phyloP scores from a whole-genome alignment of 495 filamentous ascomycete genomes.

The Tetracladium setigerum region DNA sequence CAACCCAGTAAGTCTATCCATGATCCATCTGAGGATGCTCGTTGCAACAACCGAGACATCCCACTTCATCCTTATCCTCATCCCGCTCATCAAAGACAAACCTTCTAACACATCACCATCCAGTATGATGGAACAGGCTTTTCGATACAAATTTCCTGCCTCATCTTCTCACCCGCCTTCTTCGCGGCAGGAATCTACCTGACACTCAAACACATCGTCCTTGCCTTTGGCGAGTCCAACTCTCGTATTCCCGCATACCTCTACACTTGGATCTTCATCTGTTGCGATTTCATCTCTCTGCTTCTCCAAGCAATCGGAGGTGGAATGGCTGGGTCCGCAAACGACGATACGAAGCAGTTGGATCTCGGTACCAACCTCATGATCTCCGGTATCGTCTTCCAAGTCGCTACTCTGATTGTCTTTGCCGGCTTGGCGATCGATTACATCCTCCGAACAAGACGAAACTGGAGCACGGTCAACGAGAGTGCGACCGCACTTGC shows the following conservation, averaged over 20 bases:
- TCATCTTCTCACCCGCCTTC: slow-evolving; percentile 58
- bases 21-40: background rate
- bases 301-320: slow-evolving; percentile 59
- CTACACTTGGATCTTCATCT: slow-evolving; percentile 63
- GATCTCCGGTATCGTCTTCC: slow-evolving; percentile 63
- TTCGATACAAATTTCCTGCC: slow-evolving; percentile 47
- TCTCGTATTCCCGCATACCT: slow-evolving; percentile 47
- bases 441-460: slow-evolving; percentile 39
- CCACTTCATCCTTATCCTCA: no score
- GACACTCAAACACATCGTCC: slow-evolving; percentile 56
- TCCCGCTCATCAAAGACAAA: slow-evolving; percentile 21
- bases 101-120: slow-evolving; percentile 31
- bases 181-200: slow-evolving; percentile 57
- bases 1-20: slow-evolving; percentile 4
- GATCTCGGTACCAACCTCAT: slow-evolving; percentile 54
- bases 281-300: slow-evolving; percentile 56
- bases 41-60: slow-evolving; percentile 14
- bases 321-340: slow-evolving; percentile 47
- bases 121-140: slow-evolving; percentile 29
- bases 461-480: slow-evolving; percentile 21
- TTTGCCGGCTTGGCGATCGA: slow-evolving; percentile 46
- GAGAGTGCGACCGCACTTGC: slow-evolving; percentile 26
- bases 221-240: slow-evolving; percentile 43
- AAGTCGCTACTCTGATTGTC: slow-evolving; percentile 54
- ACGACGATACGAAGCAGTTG: slow-evolving; percentile 27